Base-by-base conservation (phyloP, 75 land plant genomes). In the Cryptomeria japonica region DNA sequence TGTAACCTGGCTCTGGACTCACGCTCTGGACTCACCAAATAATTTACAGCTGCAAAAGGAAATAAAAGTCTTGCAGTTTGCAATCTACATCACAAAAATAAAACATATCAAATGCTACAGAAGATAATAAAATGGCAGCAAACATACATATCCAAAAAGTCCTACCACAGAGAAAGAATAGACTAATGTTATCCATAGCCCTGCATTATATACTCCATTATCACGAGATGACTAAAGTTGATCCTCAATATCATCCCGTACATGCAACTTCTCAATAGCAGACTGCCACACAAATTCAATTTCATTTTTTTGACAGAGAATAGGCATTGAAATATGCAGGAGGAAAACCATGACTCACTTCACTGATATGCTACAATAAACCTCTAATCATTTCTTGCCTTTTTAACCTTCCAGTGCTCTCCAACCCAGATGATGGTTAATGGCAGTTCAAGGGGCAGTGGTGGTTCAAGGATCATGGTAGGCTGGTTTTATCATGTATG, bases 231-330 rank as follows among this genome's bases (percentile, higher is more conserved):
- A n/a, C 68, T 88, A 88, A 56, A 75, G 44, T 46, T 87, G 88
- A 25, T 91, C 95, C 84, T 93, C 93, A 37, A 93, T 84, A 72
- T 93, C 95, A 84, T 94, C 95, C 15, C 95, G 95, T 82, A 94
- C 89, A 73, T 92, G 90, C 77, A 94, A 85, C 86, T 94, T 94
- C 89, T 94, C 95, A 76, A 94, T 93, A 41, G 95, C 95, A 44
- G 90, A 89, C 95, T 93, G 89, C 77, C 64, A 85, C 37, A 68
- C 82, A 88, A 31, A n/a, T 44, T 25, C 47, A 18, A 47, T 47
- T 55, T n/a, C n/a, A n/a, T n/a, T n/a, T n/a, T n/a, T n/a, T n/a
- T n/a, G n/a, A n/a, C n/a, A n/a, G n/a, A n/a, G n/a, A n/a, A n/a
- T n/a, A n/a, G n/a, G n/a, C n/a, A n/a, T n/a, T n/a, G n/a, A n/a